Conservation (phyloP, 192 early-diverging fungal species). For the Funneliformis mosseae region DNA sequence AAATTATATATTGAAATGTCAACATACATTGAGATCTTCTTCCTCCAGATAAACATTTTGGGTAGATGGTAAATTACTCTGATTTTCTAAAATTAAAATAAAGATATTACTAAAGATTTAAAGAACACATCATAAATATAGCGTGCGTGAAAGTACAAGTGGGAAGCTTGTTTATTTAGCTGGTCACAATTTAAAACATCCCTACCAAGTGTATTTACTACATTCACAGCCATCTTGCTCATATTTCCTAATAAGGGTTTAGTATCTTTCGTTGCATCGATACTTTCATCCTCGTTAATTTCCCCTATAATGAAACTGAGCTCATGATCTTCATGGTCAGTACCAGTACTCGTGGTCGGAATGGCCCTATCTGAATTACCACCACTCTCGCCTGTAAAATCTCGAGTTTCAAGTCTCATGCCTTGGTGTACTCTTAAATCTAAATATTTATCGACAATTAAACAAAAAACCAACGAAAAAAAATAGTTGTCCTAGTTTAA, state of each 20-base stretch:
- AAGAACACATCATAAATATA: too few relatives aligned
- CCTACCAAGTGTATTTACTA: background rate
- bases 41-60: constrained; percentile 65
- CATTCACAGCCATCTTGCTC: background rate
- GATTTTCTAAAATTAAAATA: background rate
- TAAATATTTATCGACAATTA: background rate
- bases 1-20: background rate
- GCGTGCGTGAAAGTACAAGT: too few relatives aligned
- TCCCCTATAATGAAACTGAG: background rate
- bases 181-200: background rate
- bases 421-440: background rate
- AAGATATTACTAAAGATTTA: too few relatives aligned
- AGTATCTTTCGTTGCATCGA: background rate
- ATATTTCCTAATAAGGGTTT: constrained; percentile 1
- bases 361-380: background rate
- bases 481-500: background rate
- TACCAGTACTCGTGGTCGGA: background rate
- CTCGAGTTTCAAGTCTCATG: background rate
- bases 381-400: background rate
- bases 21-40: constrained; percentile 62
- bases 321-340: background rate
- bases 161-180: too few relatives aligned
- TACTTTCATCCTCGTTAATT: background rate
- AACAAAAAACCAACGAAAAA: background rate
- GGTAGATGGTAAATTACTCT: background rate